Evolutionary conservation across 129 eudicot species (phyloP), one percentile per base, ranked within the genome.

Genomic region (Scalesia atractyloides): DNA sequence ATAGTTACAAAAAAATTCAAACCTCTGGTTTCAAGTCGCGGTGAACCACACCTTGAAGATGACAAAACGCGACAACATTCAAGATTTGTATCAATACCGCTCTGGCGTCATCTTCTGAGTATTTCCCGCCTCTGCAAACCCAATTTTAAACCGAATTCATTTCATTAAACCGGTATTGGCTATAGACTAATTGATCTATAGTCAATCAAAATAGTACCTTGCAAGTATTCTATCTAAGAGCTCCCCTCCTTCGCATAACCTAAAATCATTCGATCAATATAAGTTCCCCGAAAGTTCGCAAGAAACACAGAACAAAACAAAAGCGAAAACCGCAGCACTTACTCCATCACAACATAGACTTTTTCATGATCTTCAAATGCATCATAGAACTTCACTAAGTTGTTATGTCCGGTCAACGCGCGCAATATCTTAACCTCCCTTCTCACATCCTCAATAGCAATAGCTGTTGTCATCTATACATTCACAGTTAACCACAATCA

Each of bases 11-110:
- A 66, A 62, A 65, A 11, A 37, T 14, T 41, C 66, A 39, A 66
- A 48, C 98, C 98, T 93, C 98, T 17, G 97, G 98, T 69, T 89
- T 93, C 51, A 93, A 85, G 80, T 93, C 98, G 39, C 97, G 94
- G 79, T 95, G 99, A 17, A 95, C 99, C 63, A 95, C 99, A 19
- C 99, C 99, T 79, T 95, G 99, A 68, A 95, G 90, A 89, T 95
- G 99, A 81, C 97, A 95, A 77, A 86, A 94, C 18, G 98, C 80
- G 76, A 90, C 96, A 50, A 91, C 88, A 66, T 83, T 95, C 15
- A 95, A 68, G 67, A 95, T 91, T 69, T 95, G 99, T 33, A 85
- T 64, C 85, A 95, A 81, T 53, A 95, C 88, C 10, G 66, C 78
- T 83, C 91, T 95, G 14, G 99, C 99, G 63, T 95, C 99, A 33